Conservation (phyloP, 169 alveolate species). For the Hepatocystis sp. region DNA sequence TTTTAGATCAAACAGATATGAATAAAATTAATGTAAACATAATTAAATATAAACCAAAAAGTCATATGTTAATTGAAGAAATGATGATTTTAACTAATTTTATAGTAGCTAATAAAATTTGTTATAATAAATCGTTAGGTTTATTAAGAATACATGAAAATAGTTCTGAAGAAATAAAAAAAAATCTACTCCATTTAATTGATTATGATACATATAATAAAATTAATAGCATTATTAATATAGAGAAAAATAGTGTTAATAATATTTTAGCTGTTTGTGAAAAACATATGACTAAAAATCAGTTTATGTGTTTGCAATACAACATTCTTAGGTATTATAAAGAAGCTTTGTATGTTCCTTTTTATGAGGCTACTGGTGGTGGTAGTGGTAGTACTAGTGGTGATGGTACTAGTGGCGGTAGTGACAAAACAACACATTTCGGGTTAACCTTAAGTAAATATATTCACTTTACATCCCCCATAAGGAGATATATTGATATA, state of each 20-base stretch:
- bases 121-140: conserved; percentile 71
- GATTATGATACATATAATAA: conserved; percentile 56
- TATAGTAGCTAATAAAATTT: conserved; percentile 82
- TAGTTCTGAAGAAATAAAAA: conserved; percentile 80
- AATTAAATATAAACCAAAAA: conserved; percentile 72
- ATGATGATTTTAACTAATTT: conserved; percentile 87
- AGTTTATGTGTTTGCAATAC: conserved; percentile 79
- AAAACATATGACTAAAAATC: conserved; percentile 76
- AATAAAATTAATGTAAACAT: conserved; percentile 27
- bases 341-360: conserved; percentile 82
- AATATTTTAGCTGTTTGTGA: conserved; percentile 74
- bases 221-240: conserved; percentile 23
- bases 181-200: conserved; percentile 49
- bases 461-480: conserved; percentile 99
- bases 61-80: conserved; percentile 88
- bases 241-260: conserved; percentile 17
- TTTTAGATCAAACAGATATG: conserved; percentile 61
- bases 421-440: conserved; percentile 90
- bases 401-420: too few species aligned
- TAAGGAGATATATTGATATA: conserved; percentile 99
- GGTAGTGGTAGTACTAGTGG: too few species aligned
- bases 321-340: conserved; percentile 81
- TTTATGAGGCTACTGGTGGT: too few species aligned
- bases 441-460: conserved; percentile 97
- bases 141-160: conserved; percentile 83